phyloP scores from a whole-genome alignment of 805 yeast species.

The Suhomyces xylopsoci region DNA sequence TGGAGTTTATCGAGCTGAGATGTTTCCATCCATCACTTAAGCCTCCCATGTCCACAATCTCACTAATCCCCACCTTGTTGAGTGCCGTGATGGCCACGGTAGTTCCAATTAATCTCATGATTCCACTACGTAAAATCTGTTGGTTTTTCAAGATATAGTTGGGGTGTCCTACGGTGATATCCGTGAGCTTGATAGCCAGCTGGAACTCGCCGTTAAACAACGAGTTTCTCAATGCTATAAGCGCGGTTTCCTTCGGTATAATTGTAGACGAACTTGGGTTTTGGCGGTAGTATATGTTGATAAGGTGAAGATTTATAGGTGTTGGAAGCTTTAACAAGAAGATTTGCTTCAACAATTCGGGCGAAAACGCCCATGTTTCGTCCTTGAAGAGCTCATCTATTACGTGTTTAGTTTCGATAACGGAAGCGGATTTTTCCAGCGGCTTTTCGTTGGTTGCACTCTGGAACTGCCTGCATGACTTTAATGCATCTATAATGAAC shows the following conservation, averaged over 20 bases:
- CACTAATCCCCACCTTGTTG: constrained; percentile 42
- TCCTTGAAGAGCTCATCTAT: constrained; percentile 20
- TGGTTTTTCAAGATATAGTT: constrained; percentile 41
- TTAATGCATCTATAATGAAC: constrained; percentile 3
- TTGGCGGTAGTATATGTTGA: constrained; percentile 16
- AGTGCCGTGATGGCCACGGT: constrained; percentile 33
- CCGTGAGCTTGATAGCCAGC: constrained; percentile 56
- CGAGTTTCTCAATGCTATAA: constrained; percentile 64
- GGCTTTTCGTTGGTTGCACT: constrained; percentile 19
- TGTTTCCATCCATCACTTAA: constrained; percentile 38
- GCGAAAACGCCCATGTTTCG: constrained; percentile 19
- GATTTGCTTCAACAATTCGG: constrained; percentile 23
- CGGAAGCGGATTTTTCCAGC: constrained; percentile 10
- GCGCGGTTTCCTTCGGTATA: constrained; percentile 41
- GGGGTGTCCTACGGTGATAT: constrained; percentile 56
- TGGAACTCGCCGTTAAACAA: constrained; percentile 56
- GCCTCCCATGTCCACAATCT: constrained; percentile 35
- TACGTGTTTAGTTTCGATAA: constrained; percentile 5
- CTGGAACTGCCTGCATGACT: constrained; percentile 1
- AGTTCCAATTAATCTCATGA: constrained; percentile 28
- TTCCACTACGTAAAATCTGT: constrained; percentile 29
- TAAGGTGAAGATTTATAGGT: constrained; percentile 21
- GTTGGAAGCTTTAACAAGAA: constrained; percentile 35
- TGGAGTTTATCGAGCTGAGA: constrained; percentile 46
- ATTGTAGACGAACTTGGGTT: constrained; percentile 9